phyloP scores from a whole-genome alignment of 2,329 filamentous ascomycete genomes.

The Pezicula carpinea region DNA sequence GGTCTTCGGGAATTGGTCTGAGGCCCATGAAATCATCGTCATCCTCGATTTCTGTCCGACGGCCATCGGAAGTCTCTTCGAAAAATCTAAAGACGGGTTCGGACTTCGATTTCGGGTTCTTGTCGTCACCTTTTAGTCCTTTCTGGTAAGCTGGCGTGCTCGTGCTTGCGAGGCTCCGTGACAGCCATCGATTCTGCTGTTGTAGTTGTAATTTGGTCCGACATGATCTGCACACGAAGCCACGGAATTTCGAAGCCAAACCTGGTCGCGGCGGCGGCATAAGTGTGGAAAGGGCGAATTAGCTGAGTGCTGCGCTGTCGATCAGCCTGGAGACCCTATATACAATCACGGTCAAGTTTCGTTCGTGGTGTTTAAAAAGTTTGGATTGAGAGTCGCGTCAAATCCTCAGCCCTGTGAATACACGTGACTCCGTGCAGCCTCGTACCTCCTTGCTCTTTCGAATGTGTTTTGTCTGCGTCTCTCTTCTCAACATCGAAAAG shows the following conservation, averaged over 20 bases:
- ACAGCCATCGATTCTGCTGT: constrained; percentile 17
- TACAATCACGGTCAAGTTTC: too few relatives aligned
- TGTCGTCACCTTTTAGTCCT: constrained; percentile 1
- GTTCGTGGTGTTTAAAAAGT: neutral
- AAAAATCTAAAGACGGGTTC: constrained; percentile 17
- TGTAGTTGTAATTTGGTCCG: constrained; percentile 20
- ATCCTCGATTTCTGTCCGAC: constrained; percentile 17
- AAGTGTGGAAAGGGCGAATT: constrained; percentile 13
- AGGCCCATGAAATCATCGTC: constrained; percentile 12
- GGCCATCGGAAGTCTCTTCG: constrained; percentile 24
- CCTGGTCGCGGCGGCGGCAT: constrained; percentile 26
- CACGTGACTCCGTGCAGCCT: constrained; percentile 3
- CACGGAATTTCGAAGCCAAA: constrained; percentile 21
- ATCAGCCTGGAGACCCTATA: constrained; percentile 1
- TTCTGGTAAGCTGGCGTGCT: neutral
- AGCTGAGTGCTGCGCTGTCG: constrained; percentile 6
- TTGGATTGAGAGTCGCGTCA: neutral
- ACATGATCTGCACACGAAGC: constrained; percentile 29
- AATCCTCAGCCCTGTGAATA: too few relatives aligned
- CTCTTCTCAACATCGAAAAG: too few relatives aligned
- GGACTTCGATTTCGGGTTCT: neutral
- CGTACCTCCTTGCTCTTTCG: neutral
- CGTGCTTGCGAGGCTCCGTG: constrained; percentile 17
- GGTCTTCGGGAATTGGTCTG: neutral
- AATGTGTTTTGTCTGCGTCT: too few relatives aligned